Percentiles rank a stretch among this genome's conserved stretches.
These are phyloP conservation scores for Xanthoparmelia taractica DNA, from an alignment of 495 filamentous ascomycete species.

Conservation along the genomic window DNA sequence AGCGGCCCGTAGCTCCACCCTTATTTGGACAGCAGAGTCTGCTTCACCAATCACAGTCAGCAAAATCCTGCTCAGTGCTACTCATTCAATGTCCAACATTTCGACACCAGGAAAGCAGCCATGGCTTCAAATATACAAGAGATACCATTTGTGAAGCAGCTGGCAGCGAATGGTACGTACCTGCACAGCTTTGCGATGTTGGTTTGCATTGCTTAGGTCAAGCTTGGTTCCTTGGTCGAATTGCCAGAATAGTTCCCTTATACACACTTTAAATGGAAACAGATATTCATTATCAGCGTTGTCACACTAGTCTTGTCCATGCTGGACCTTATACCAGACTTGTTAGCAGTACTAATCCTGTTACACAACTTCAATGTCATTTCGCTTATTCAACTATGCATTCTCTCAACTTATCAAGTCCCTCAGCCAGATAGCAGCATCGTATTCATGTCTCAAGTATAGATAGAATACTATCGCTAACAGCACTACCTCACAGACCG, in stretches of 20 bases:
- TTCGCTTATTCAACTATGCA: neutral
- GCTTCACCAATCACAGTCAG: constrained; percentile 5
- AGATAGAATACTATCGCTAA: neutral
- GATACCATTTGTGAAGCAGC: constrained; percentile 65
- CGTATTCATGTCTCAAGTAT: too few species aligned
- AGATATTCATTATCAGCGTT: neutral
- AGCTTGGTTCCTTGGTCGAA: neutral
- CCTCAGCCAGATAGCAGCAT: neutral
- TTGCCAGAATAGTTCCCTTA: neutral
- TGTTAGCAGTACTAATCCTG: neutral
- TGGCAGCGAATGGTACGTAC: constrained; percentile 64
- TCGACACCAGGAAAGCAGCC: constrained; percentile 3
- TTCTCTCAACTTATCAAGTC: neutral
- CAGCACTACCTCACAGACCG: constrained; percentile 49
- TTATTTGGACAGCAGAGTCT: constrained; percentile 6
- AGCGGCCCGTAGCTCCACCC: neutral
- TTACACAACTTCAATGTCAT: neutral
- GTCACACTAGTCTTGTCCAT: neutral
- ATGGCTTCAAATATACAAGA: constrained; percentile 48
- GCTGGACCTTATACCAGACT: neutral
- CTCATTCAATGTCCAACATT: neutral
- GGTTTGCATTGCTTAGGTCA: neutral
- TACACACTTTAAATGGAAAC: neutral
- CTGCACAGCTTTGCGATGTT: neutral
- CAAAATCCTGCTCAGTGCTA: neutral